Evolutionary conservation across 805 yeast genomes (phyloP).

Genomic region (Saturnispora galanensis): DNA sequence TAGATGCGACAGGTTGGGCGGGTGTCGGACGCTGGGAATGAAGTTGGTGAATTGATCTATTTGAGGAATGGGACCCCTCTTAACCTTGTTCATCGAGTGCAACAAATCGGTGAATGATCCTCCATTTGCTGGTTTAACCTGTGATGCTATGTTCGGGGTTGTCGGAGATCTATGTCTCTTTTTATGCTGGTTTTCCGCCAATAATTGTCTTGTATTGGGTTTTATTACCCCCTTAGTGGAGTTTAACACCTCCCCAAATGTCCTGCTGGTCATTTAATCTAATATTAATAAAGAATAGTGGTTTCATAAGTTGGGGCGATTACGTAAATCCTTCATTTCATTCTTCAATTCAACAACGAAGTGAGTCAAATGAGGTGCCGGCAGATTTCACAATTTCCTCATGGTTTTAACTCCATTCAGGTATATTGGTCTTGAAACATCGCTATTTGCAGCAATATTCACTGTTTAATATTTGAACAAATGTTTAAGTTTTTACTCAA

Average conservation of each 20-base stretch:
- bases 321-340: too few species aligned
- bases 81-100: neutral
- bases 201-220: neutral
- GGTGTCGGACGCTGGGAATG: neutral
- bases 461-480: too few species aligned
- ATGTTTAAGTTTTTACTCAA: too few species aligned
- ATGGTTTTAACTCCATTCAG: too few species aligned
- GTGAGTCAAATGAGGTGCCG: too few species aligned
- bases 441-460: too few species aligned
- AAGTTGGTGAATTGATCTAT: slow-evolving; percentile 2
- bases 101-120: neutral
- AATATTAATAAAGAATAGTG: neutral
- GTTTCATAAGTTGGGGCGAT: too few species aligned
- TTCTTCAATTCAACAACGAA: too few species aligned
- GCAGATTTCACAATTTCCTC: too few species aligned
- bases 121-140: neutral
- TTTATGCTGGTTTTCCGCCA: neutral
- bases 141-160: neutral
- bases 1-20: slow-evolving; percentile 2
- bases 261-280: neutral
- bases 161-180: neutral
- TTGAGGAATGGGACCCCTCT: neutral
- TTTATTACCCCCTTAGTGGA: neutral
- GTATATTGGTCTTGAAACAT: too few species aligned
- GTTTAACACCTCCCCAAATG: slow-evolving; percentile 3